Percentiles rank a stretch among this genome's conserved stretches.
phyloP scores from a whole-genome alignment of 1,139 yeast species.

The Magnusiomyces ingens region DNA sequence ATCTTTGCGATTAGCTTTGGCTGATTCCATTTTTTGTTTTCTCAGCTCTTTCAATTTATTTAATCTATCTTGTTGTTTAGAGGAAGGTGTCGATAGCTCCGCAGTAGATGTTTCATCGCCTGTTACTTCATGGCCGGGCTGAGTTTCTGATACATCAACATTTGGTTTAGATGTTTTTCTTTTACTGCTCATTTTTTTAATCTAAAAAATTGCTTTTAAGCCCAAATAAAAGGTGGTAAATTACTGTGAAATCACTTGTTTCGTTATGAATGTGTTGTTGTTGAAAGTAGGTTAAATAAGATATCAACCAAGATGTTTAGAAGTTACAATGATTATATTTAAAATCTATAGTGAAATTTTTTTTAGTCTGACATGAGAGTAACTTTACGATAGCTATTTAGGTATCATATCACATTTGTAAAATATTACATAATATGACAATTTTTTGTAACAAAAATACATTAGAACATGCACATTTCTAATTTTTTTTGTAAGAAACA shows the following conservation, averaged over 20 bases:
- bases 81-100: not conserved
- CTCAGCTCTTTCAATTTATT: conserved; percentile 11
- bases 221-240: too few species aligned
- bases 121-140: not conserved
- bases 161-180: not conserved
- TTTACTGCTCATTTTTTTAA: not conserved
- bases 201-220: too few species aligned
- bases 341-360: not conserved
- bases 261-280: too few species aligned
- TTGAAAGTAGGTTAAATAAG: too few species aligned
- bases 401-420: not conserved
- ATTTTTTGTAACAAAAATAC: not conserved
- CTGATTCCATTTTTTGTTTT: conserved; percentile 25
- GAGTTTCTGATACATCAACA: too few species aligned
- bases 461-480: not conserved
- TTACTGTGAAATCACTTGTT: too few species aligned
- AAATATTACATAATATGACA: not conserved
- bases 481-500: not conserved
- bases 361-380: not conserved
- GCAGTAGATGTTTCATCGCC: not conserved
- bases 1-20: conserved; percentile 37
- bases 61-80: conserved; percentile 4
- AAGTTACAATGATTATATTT: too few species aligned
- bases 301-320: not conserved
- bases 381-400: not conserved